These are phyloP conservation scores for Microbotryum scabiosae DNA, from an alignment of 1,284 basidiomycete genomes.

Conservation along the genomic window DNA sequence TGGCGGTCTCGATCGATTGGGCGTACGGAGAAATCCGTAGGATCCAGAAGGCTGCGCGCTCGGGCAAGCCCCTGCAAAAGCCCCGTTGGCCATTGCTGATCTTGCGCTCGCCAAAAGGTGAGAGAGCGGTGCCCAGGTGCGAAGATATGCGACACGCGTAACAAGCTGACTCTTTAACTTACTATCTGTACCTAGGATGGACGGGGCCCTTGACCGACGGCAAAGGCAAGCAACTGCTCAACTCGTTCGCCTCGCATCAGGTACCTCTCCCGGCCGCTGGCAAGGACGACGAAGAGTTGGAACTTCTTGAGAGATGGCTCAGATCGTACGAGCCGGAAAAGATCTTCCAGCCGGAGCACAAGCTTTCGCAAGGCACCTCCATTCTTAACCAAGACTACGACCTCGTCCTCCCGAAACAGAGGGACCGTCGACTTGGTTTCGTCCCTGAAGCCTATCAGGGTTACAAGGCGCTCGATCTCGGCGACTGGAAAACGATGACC, in stretches of 20 bases:
- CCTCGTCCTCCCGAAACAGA: conserved; percentile 50
- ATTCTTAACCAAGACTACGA: conserved; percentile 45
- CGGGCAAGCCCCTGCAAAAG: conserved; percentile 64
- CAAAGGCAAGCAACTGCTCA: conserved; percentile 37
- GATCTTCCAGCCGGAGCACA: conserved; percentile 41
- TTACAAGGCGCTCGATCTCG: conserved; percentile 55
- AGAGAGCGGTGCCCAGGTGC: too few relatives aligned
- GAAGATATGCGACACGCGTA: too few relatives aligned
- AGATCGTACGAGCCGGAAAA: conserved; percentile 38
- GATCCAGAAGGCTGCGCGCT: conserved; percentile 69
- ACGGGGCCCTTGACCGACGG: conserved; percentile 35
- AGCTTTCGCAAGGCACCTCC: conserved; percentile 15
- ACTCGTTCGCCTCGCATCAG: conserved; percentile 47
- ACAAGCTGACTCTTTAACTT: too few relatives aligned
- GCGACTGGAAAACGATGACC: conserved; percentile 54
- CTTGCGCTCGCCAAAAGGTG: conserved; percentile 65
- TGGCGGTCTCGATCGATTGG: conserved; percentile 75
- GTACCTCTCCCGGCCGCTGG: conserved; percentile 69
- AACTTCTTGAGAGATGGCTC: conserved; percentile 60
- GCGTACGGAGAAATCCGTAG: conserved; percentile 42
- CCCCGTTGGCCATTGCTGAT: conserved; percentile 72
- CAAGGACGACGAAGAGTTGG: conserved; percentile 55
- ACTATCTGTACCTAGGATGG: conserved; percentile 36
- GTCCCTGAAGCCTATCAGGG: conserved; percentile 57
- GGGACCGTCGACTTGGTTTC: conserved; percentile 56